These are phyloP conservation scores for Pseudogymnoascus sp. DNA, from an alignment of 2,329 filamentous ascomycete genomes.

Conservation along the genomic window DNA sequence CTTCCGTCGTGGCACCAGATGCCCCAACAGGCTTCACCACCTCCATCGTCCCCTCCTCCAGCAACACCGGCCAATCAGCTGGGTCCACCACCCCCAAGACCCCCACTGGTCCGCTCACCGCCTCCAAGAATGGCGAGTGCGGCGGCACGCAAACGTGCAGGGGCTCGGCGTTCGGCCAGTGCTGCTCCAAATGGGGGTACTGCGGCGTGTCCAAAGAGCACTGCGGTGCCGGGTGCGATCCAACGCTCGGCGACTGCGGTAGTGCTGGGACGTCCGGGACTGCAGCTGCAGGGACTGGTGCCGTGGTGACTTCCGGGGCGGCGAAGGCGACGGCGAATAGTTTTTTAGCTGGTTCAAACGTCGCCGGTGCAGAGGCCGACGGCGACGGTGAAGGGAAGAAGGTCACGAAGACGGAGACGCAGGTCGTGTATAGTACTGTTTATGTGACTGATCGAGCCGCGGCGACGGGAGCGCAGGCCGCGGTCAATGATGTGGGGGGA, in stretches of 20 bases:
- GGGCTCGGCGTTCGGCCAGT: background rate
- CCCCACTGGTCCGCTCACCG: background rate
- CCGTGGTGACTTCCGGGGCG: background rate
- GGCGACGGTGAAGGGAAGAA: background rate
- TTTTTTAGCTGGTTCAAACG: background rate
- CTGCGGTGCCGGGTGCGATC: background rate
- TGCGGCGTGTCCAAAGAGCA: background rate
- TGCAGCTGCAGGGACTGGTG: background rate
- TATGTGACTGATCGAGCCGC: background rate
- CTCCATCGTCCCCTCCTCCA: background rate
- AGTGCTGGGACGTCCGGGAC: background rate
- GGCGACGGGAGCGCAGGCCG: background rate
- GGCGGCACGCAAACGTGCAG: background rate
- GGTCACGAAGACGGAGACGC: background rate
- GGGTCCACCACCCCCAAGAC: background rate
- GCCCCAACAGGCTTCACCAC: background rate
- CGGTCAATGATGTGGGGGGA: background rate
- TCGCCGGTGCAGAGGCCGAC: background rate
- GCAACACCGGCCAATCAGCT: background rate
- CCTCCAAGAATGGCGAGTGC: background rate
- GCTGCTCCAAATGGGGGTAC: background rate
- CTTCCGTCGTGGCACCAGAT: background rate
- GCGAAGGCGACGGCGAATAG: background rate
- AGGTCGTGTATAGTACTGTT: background rate
- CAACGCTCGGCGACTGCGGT: background rate